These are phyloP conservation scores for Septoria linicola DNA, from an alignment of 2,329 filamentous ascomycete genomes.

Conservation along the genomic window DNA sequence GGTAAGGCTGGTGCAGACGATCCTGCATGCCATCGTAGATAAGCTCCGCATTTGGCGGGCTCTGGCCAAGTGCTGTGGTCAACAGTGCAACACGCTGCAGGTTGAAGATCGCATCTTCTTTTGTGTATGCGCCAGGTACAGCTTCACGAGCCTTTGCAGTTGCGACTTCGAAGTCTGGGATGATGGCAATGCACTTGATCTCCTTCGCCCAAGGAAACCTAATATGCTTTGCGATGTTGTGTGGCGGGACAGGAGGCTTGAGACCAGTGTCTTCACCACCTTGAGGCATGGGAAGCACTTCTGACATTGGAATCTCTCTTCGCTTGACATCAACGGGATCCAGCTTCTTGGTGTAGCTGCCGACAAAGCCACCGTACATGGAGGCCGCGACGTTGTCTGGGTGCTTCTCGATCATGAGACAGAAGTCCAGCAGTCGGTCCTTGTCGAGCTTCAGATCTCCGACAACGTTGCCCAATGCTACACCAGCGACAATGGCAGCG, in stretches of 20 bases:
- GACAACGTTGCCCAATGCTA: conserved; percentile 87
- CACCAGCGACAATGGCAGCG: conserved; percentile 90
- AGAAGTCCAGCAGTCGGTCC: conserved; percentile 88
- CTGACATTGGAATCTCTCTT: conserved; percentile 89
- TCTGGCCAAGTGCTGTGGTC: conserved; percentile 83
- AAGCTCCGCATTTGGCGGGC: conserved; percentile 85
- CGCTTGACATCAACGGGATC: conserved; percentile 84
- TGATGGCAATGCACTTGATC: conserved; percentile 96
- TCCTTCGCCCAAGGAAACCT: conserved; percentile 91
- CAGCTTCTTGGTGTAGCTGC: conserved; percentile 91
- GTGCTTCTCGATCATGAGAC: conserved; percentile 92
- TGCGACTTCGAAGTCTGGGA: conserved; percentile 93
- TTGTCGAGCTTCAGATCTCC: conserved; percentile 74
- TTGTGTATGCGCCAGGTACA: conserved; percentile 74
- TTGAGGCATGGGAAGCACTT: conserved; percentile 86
- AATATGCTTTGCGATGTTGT: conserved; percentile 92
- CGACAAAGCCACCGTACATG: conserved; percentile 93
- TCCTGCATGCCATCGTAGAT: conserved; percentile 99
- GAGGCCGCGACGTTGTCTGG: conserved; percentile 94
- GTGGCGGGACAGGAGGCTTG: conserved; percentile 81
- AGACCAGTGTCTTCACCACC: conserved; percentile 88
- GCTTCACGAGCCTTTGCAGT: conserved; percentile 88
- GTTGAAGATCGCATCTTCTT: conserved; percentile 90
- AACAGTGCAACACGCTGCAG: conserved; percentile 89
- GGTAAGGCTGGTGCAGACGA: conserved; percentile 95